Conservation (phyloP, 129 eudicot species). For the Escallonia herrerae region DNA sequence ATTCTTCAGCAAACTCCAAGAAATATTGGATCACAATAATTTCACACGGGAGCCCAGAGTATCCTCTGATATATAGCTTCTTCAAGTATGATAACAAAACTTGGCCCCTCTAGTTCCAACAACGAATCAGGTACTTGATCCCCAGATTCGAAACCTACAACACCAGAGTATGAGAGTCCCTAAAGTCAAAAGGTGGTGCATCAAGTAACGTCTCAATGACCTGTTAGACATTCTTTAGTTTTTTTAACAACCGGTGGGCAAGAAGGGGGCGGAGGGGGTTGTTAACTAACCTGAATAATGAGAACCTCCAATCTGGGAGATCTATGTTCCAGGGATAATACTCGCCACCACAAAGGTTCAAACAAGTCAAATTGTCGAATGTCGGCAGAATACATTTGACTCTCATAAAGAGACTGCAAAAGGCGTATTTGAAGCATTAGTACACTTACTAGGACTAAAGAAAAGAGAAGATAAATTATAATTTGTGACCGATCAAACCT, state of each 20-base stretch:
- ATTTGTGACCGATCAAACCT: background rate
- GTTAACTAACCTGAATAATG: no score
- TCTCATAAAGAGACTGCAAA: background rate
- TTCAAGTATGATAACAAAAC: background rate
- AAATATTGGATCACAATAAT: no score
- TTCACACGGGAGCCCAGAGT: no score
- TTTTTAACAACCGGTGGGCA: background rate
- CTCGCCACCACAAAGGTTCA: background rate
- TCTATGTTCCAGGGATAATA: background rate
- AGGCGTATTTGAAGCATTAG: background rate
- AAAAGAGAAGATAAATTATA: background rate
- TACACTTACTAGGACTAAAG: background rate
- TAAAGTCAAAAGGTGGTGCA: background rate
- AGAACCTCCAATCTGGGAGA: background rate
- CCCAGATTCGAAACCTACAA: background rate
- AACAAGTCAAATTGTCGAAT: background rate
- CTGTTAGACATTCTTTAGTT: no score
- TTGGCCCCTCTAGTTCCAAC: background rate
- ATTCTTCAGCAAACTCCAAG: no score
- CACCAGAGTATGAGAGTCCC: background rate
- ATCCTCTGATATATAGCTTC: no score
- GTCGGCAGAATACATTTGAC: background rate
- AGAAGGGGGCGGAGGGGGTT: no score
- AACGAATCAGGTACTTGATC: no score
- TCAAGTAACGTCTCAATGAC: no score